Evolutionary conservation across 495 filamentous ascomycete genomes (phyloP).

Genomic region (Evansstolkia leycettana): DNA sequence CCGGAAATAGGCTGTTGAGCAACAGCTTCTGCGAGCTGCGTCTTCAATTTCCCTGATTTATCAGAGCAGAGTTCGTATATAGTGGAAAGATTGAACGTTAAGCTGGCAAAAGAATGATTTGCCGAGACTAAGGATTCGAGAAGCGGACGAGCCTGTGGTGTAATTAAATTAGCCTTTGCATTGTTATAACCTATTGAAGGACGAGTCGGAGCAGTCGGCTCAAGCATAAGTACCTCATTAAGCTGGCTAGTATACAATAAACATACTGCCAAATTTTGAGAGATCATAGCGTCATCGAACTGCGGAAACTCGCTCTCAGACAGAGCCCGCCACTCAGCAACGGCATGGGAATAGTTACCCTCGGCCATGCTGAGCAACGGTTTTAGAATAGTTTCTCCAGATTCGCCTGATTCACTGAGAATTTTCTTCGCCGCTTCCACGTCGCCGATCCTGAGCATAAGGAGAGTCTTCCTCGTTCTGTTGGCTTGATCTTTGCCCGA

Average conservation of each 20-base stretch:
- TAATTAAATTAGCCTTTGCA: background rate
- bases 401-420: constrained; percentile 10
- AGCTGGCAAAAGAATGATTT: constrained; percentile 52
- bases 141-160: constrained; percentile 43
- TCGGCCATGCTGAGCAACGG: constrained; percentile 71
- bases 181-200: background rate
- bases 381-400: constrained; percentile 30
- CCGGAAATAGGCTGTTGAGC: constrained; percentile 35
- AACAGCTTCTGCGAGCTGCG: constrained; percentile 53
- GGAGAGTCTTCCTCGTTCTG: constrained; percentile 43
- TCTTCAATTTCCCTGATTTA: constrained; percentile 52
- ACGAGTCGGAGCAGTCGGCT: background rate
- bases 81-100: constrained; percentile 82
- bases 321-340: constrained; percentile 49
- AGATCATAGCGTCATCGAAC: constrained; percentile 38
- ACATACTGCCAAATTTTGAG: constrained; percentile 73
- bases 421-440: constrained; percentile 49
- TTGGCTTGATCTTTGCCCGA: constrained; percentile 22
- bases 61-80: constrained; percentile 90
- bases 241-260: constrained; percentile 68
- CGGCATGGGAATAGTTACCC: constrained; percentile 53
- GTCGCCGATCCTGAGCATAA: constrained; percentile 69
- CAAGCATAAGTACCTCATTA: constrained; percentile 44
- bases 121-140: constrained; percentile 51
- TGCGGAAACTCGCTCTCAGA: constrained; percentile 18